These are phyloP conservation scores for Bidens hawaiensis DNA, from an alignment of 140 eudicot species.

Conservation along the genomic window DNA sequence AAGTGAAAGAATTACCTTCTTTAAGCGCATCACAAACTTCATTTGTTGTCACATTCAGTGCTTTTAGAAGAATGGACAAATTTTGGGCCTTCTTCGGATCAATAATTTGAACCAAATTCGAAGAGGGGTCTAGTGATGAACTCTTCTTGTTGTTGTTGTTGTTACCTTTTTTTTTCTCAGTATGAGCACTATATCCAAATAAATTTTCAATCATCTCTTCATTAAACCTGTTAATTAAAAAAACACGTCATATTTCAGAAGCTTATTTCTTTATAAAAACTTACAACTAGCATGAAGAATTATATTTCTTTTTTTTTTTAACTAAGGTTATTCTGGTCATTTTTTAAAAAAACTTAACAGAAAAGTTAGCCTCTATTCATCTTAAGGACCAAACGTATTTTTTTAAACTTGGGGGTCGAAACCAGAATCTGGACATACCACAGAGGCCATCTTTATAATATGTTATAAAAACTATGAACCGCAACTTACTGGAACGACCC, in stretches of 20 bases:
- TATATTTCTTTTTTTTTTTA: no score
- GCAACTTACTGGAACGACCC: slow-evolving; percentile 95
- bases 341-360: no score
- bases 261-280: not conserved
- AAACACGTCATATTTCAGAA: slow-evolving; percentile 7
- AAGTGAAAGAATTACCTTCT: slow-evolving; percentile 54
- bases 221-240: slow-evolving; percentile 52
- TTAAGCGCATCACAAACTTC: slow-evolving; percentile 96
- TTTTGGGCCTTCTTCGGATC: slow-evolving; percentile 86
- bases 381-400: no score
- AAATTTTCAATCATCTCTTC: slow-evolving; percentile 92
- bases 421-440: no score
- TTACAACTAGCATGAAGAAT: no score
- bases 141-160: slow-evolving; percentile 35
- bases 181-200: slow-evolving; percentile 53
- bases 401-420: no score
- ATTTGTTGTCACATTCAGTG: slow-evolving; percentile 82
- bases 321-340: no score
- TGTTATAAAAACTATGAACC: not conserved
- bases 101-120: slow-evolving; percentile 60
- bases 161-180: slow-evolving; percentile 44
- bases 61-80: slow-evolving; percentile 71
- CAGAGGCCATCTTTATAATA: no score
- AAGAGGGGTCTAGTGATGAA: slow-evolving; percentile 48
- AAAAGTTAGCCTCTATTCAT: no score